Evolutionary conservation across 2,329 filamentous ascomycete species (phyloP).

Genomic region (Aspergillus quadricinctus): DNA sequence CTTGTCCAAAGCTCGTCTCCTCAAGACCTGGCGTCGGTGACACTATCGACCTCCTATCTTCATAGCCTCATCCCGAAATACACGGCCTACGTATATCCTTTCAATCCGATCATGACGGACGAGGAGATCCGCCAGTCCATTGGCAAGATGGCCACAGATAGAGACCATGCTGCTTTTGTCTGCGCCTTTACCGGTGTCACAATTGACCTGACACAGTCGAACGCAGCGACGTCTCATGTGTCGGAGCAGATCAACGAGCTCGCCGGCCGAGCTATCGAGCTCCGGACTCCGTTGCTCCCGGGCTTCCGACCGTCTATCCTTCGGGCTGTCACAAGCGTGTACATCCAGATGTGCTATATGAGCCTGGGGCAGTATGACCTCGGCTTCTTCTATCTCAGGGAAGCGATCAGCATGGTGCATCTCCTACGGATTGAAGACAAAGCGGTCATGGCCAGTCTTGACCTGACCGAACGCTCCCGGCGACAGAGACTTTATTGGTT

Average conservation of each 20-base stretch:
- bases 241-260: slow-evolving; percentile 24
- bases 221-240: slow-evolving; percentile 22
- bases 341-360: slow-evolving; percentile 52
- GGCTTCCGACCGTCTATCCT: slow-evolving; percentile 43
- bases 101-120: slow-evolving; percentile 44
- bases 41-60: slow-evolving; percentile 25
- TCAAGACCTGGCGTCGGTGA: slow-evolving; percentile 3
- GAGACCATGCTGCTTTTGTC: slow-evolving; percentile 40
- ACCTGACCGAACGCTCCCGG: slow-evolving; percentile 36
- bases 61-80: slow-evolving; percentile 44
- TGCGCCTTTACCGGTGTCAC: slow-evolving; percentile 46
- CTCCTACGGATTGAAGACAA: slow-evolving; percentile 42
- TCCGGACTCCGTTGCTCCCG: slow-evolving; percentile 34
- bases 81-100: slow-evolving; percentile 43
- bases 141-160: slow-evolving; percentile 33
- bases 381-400: slow-evolving; percentile 49
- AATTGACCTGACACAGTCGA: slow-evolving; percentile 37
- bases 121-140: slow-evolving; percentile 35
- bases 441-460: slow-evolving; percentile 28
- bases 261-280: slow-evolving; percentile 31
- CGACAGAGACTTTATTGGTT: slow-evolving; percentile 54
- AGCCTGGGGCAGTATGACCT: slow-evolving; percentile 46
- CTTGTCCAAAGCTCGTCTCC: background rate
- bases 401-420: slow-evolving; percentile 46
- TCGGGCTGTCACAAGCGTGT: slow-evolving; percentile 49